Percentiles rank a stretch among this genome's conserved stretches.
Evolutionary conservation across 768 basidiomycete species (phyloP).

Genomic region (Lyophyllum decastes): DNA sequence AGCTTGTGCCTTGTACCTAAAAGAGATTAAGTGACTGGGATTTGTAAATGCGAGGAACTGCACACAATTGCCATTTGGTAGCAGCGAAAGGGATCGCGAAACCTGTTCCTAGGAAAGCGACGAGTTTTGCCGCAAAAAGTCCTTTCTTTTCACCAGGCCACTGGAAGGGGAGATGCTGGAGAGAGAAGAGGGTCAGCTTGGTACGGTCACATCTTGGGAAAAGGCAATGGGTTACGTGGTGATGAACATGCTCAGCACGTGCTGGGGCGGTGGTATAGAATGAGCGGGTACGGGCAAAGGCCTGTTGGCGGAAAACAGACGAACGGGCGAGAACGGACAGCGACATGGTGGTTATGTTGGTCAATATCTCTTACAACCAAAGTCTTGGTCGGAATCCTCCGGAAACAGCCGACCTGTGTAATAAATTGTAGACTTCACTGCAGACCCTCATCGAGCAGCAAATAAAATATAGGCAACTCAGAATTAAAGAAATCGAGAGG

Average conservation of each 20-base stretch:
- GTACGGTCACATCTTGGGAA: conserved; percentile 9
- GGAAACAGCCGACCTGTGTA: conserved; percentile 7
- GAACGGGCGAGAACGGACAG: conserved; percentile 44
- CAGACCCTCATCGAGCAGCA: no score
- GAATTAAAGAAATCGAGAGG: not conserved
- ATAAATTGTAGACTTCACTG: no score
- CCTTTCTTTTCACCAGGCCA: conserved; percentile 52
- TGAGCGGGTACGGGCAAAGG: conserved; percentile 29
- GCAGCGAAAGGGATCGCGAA: conserved; percentile 73
- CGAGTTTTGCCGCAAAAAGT: conserved; percentile 51
- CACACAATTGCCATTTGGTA: conserved; percentile 65
- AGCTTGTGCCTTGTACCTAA: conserved; percentile 45
- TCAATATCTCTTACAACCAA: not conserved
- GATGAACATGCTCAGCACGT: conserved; percentile 54
- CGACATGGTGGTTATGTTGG: conserved; percentile 31
- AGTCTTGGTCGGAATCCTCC: conserved; percentile 12
- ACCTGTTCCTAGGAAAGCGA: conserved; percentile 49
- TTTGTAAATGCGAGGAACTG: conserved; percentile 11
- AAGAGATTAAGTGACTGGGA: conserved; percentile 1
- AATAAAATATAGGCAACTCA: no score
- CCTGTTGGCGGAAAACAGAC: conserved; percentile 39
- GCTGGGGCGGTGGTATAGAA: conserved; percentile 43
- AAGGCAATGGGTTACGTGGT: conserved; percentile 50
- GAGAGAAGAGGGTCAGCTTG: conserved; percentile 4
- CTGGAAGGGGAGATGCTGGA: conserved; percentile 58